phyloP scores from a whole-genome alignment of 805 yeast species.

The Yarrowia sp. region DNA sequence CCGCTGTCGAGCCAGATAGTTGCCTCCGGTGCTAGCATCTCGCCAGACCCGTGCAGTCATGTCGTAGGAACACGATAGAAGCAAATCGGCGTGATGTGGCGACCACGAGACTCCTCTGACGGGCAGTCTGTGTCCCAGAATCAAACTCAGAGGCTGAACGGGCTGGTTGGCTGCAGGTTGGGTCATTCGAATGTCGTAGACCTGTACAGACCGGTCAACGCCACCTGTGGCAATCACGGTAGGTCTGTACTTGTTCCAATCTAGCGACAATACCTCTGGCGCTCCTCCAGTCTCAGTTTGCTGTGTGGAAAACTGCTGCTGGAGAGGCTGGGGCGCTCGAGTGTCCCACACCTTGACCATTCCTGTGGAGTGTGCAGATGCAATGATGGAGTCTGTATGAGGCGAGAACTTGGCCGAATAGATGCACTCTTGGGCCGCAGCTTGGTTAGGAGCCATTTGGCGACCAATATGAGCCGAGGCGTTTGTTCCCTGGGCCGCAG shows the following conservation, averaged over 20 bases:
- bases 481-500: constrained; percentile 21
- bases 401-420: constrained; percentile 82
- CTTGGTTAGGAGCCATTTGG: constrained; percentile 4
- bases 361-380: constrained; percentile 72
- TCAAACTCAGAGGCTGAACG: constrained; percentile 32
- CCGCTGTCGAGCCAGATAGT: constrained; percentile 26
- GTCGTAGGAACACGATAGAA: constrained; percentile 81
- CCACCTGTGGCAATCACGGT: constrained; percentile 82
- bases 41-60: constrained; percentile 89
- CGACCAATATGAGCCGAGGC: constrained; percentile 12
- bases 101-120: constrained; percentile 82
- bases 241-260: constrained; percentile 86
- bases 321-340: constrained; percentile 60
- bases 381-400: constrained; percentile 65
- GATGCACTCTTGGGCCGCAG: constrained; percentile 53
- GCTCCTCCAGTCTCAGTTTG: constrained; percentile 35
- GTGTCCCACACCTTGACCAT: constrained; percentile 79
- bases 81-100: constrained; percentile 71
- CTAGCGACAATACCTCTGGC: constrained; percentile 68
- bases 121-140: constrained; percentile 79
- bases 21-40: constrained; percentile 48
- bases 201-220: constrained; percentile 77
- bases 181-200: constrained; percentile 86
- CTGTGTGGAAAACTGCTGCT: constrained; percentile 30
- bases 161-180: constrained; percentile 34